A percentile compares a stretch with the other conserved stretches of the same genome.
Conservation (phyloP, 768 basidiomycete genomes). For the Lyophyllum shimeji region DNA sequence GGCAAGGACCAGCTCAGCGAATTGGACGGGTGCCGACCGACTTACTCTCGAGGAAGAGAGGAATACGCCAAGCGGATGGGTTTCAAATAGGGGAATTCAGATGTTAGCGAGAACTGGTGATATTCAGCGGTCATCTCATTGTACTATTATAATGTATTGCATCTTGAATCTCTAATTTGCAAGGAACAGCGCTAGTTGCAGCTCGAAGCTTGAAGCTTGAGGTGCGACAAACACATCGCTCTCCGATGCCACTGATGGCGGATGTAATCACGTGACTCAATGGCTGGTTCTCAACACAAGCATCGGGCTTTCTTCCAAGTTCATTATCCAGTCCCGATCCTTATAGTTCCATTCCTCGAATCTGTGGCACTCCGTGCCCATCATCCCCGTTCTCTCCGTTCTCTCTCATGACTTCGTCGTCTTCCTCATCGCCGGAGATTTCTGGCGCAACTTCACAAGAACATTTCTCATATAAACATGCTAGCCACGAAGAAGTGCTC, state of each 20-base stretch:
- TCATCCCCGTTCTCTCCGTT: slow-evolving; percentile 30
- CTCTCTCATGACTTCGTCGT: slow-evolving; percentile 66
- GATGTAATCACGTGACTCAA: background rate
- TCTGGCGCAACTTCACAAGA: slow-evolving; percentile 34
- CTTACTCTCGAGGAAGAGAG: slow-evolving; percentile 81
- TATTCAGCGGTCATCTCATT: background rate
- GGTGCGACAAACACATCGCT: no score
- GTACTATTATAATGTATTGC: no score
- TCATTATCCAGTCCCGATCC: background rate
- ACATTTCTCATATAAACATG: slow-evolving; percentile 64
- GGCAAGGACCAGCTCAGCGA: slow-evolving; percentile 89
- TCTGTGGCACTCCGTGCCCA: slow-evolving; percentile 20
- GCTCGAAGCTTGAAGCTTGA: no score
- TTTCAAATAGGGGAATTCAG: slow-evolving; percentile 43
- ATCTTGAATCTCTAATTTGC: no score
- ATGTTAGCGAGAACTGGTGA: background rate
- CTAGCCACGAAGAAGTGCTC: slow-evolving; percentile 80
- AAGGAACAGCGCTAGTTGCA: no score
- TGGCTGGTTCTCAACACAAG: background rate
- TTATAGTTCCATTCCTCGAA: slow-evolving; percentile 8
- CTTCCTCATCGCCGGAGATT: slow-evolving; percentile 78
- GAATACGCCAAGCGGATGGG: slow-evolving; percentile 94
- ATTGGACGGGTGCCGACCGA: slow-evolving; percentile 92
- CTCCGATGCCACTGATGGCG: no score
- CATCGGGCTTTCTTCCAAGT: background rate